Evolutionary conservation across 1,284 basidiomycete genomes (phyloP).

Genomic region (Tylopilus sp.): DNA sequence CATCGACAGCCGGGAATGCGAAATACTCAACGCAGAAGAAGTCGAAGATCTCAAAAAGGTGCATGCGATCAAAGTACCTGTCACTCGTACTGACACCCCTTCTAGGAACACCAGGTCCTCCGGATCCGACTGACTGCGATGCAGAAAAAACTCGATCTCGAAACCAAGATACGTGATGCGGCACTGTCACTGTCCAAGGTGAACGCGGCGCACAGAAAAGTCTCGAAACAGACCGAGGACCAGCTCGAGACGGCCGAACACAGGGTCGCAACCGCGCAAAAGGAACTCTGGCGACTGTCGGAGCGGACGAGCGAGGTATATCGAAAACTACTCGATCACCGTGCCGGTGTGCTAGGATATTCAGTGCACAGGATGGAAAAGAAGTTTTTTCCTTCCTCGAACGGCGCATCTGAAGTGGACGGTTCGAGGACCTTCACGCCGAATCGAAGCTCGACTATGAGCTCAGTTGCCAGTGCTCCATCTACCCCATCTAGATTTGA

Average conservation of each 20-base stretch:
- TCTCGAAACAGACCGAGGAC: conserved; percentile 66
- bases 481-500: conserved; percentile 62
- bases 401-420: conserved; percentile 32
- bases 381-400: conserved; percentile 43
- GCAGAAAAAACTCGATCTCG: conserved; percentile 67
- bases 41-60: conserved; percentile 92
- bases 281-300: conserved; percentile 64
- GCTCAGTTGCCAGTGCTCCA: conserved; percentile 49
- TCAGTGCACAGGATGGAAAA: conserved; percentile 69
- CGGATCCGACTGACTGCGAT: conserved; percentile 59
- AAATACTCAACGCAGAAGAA: conserved; percentile 78
- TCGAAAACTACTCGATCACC: conserved; percentile 68
- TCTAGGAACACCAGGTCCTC: conserved; percentile 68
- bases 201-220: conserved; percentile 57
- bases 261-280: conserved; percentile 66
- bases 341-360: conserved; percentile 72
- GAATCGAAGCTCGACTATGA: conserved; percentile 50
- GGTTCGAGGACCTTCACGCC: conserved; percentile 56
- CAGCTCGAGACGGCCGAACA: conserved; percentile 67
- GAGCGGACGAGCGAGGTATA: conserved; percentile 62
- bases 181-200: conserved; percentile 68
- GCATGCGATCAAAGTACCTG: conserved; percentile 21
- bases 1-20: conserved; percentile 73
- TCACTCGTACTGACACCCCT: background rate
- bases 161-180: conserved; percentile 80